Evolutionary conservation across 2,329 filamentous ascomycete genomes (phyloP), one percentile per base, ranked within the genome.

Genomic region (Ceratocystis lukuohia): DNA sequence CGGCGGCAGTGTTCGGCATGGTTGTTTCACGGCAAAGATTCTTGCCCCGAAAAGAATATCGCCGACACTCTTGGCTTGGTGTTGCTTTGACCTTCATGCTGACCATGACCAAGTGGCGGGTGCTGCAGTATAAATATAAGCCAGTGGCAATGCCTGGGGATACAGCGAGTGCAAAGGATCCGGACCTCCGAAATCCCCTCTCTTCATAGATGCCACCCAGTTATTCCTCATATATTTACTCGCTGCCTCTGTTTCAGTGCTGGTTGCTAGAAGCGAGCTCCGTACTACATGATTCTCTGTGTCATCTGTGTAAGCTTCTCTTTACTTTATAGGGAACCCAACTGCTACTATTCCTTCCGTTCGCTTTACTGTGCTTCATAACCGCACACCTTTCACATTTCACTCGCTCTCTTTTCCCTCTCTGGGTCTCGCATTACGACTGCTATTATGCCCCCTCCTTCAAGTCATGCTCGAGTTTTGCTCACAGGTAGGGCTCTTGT

Each of bases 401-500:
- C 37, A 12, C 12, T 12, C 37, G 37, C 37, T 12, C 37, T 41
- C 37, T 41, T 41, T 41, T 12, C 37, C 37, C 10, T 41, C 37
- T 12, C 37, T 4, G 3, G 10, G 37, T 41, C 37, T 12, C 3
- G 37, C 8, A 3, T 8, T 41, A 41, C 37, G 3, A 12, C 48
- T 25, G 6, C 7, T 25, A 62, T 62, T 25, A 45, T 62, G 41
- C 6, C 30, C 30, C 15, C 61, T n/a, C 41, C 41, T 46, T 28
- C 37, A 45, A n/a, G 37, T 20, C 5, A 15, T 37, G 28, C 28
- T 25, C 44, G 44, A 7, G 62, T 65, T 20, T 45, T 67, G 15
- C 64, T 67, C 5, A 67, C 66, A 3, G 62, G 66, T 65, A 65
- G 22, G 33, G 30, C 10, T 15, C 57, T 3, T 28, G 5, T 17